A percentile compares a stretch with the other conserved stretches of the same genome.
Evolutionary conservation across 2,329 filamentous ascomycete species (phyloP).

Genomic region (Dactylellina drechsleri): DNA sequence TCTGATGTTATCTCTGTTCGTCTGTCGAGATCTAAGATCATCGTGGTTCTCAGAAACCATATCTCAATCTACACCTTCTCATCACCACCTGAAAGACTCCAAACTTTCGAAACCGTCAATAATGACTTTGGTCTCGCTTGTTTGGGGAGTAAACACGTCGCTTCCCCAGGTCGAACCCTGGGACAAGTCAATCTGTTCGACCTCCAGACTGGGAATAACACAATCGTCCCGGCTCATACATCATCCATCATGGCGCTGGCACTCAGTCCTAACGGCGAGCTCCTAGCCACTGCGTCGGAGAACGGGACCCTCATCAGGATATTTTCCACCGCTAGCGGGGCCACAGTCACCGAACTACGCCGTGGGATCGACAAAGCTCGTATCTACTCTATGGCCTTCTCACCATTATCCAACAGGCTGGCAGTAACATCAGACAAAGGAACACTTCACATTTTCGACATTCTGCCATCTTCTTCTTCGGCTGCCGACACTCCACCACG

Average conservation of each 20-base stretch:
- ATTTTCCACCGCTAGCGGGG: conserved; percentile 81
- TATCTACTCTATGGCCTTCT: conserved; percentile 88
- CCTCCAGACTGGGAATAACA: conserved; percentile 80
- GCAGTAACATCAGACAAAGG: conserved; percentile 97
- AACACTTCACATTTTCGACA: conserved; percentile 91
- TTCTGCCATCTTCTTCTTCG: conserved; percentile 62
- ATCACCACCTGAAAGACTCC: conserved; percentile 74
- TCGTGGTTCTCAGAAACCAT: conserved; percentile 82
- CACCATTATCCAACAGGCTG: conserved; percentile 79
- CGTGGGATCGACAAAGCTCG: conserved; percentile 87
- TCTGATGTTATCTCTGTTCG: conserved; percentile 83
- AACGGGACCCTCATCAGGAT: conserved; percentile 89
- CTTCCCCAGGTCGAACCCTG: conserved; percentile 84
- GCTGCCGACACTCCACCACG: conserved; percentile 41
- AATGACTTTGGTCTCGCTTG: conserved; percentile 85
- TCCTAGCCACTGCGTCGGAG: conserved; percentile 90
- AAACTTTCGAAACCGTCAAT: conserved; percentile 84
- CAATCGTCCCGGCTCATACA: conserved; percentile 91
- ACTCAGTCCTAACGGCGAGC: conserved; percentile 79
- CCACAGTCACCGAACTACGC: conserved; percentile 82
- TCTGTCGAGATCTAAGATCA: conserved; percentile 78
- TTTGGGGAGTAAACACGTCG: conserved; percentile 76
- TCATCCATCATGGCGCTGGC: conserved; percentile 80
- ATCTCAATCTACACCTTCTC: conserved; percentile 83
- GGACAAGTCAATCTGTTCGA: conserved; percentile 92